These are phyloP conservation scores for Lactarius hengduanensis DNA, from an alignment of 768 basidiomycete species.

Conservation along the genomic window DNA sequence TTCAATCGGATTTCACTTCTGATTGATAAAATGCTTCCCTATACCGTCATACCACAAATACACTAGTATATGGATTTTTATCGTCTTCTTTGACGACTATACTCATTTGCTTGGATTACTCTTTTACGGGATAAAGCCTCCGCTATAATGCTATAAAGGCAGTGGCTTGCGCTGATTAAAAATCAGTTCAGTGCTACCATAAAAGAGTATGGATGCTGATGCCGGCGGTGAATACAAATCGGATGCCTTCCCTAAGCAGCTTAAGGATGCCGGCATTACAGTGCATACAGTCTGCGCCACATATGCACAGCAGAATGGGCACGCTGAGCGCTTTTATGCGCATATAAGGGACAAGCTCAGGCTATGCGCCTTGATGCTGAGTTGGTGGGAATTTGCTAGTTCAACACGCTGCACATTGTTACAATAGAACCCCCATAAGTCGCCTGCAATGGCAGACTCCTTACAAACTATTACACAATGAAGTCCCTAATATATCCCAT, in stretches of 20 bases:
- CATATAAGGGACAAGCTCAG: too few relatives aligned
- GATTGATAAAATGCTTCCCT: too few relatives aligned
- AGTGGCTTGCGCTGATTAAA: neutral
- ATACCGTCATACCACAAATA: neutral
- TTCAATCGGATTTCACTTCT: neutral
- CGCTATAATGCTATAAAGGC: neutral
- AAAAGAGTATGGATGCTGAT: conserved; percentile 3
- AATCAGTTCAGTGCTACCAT: neutral
- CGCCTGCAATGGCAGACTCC: too few relatives aligned
- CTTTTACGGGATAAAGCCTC: neutral
- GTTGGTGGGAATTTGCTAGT: too few relatives aligned
- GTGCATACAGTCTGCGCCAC: too few relatives aligned
- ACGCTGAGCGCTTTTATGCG: neutral
- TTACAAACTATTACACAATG: too few relatives aligned
- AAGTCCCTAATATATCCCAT: too few relatives aligned
- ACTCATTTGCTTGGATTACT: neutral
- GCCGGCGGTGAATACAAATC: conserved; percentile 5
- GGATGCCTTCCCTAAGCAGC: neutral
- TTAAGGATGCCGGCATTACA: too few relatives aligned
- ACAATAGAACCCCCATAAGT: too few relatives aligned
- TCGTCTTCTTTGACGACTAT: neutral
- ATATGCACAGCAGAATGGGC: neutral
- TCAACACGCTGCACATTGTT: too few relatives aligned
- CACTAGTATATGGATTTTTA: neutral
- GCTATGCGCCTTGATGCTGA: too few relatives aligned